phyloP scores from a whole-genome alignment of 2,329 filamentous ascomycete genomes.

The Epichloe bromicola region DNA sequence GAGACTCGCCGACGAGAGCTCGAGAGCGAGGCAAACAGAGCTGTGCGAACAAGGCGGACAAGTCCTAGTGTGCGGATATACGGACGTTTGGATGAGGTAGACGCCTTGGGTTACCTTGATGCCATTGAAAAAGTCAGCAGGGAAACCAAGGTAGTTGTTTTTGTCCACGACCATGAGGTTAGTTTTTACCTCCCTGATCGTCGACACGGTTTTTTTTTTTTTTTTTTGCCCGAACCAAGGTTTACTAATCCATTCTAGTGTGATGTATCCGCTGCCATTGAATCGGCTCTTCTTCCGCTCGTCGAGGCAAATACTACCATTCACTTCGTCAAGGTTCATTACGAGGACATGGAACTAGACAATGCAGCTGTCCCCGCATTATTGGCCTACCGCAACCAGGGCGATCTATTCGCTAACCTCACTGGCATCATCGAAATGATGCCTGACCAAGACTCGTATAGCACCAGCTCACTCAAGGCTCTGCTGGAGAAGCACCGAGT shows the following conservation, averaged over 20 bases:
- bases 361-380: conserved; percentile 76
- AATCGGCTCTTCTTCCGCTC: conserved; percentile 62
- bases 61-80: conserved; percentile 69
- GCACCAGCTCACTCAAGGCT: conserved; percentile 36
- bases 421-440: conserved; percentile 81
- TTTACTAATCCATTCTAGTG: conserved; percentile 39
- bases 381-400: conserved; percentile 73
- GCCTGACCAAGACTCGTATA: conserved; percentile 52
- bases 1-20: conserved; percentile 68
- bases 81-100: conserved; percentile 69
- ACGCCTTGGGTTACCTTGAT: conserved; percentile 87
- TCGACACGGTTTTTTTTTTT: conserved; percentile 6
- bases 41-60: conserved; percentile 51
- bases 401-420: conserved; percentile 81
- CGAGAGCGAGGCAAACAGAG: conserved; percentile 42
- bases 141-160: conserved; percentile 80
- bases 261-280: conserved; percentile 63
- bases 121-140: conserved; percentile 79
- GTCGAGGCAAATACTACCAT: conserved; percentile 57
- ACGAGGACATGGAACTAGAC: conserved; percentile 89
- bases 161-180: conserved; percentile 83
- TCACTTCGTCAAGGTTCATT: conserved; percentile 84
- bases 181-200: conserved; percentile 17
- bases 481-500: conserved; percentile 41
- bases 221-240: background rate